phyloP scores from a whole-genome alignment of 495 filamentous ascomycete genomes.

The Xylaria sp. region DNA sequence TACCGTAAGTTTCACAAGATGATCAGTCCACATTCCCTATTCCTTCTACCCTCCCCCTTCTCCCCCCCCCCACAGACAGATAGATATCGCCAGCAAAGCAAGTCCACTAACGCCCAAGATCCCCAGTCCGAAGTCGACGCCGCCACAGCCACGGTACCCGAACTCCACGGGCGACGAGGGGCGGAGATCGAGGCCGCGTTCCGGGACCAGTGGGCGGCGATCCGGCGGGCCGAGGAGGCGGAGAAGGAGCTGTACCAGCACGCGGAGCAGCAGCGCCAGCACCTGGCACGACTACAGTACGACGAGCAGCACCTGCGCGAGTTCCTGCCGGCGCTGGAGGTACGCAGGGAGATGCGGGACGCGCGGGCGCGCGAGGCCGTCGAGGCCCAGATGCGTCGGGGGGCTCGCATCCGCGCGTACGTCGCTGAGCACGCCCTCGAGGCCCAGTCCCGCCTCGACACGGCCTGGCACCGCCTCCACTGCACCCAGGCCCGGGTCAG shows the following conservation, averaged over 20 bases:
- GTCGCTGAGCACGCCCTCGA: constrained; percentile 23
- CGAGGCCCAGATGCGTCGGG: background rate
- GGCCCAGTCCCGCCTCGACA: constrained; percentile 22
- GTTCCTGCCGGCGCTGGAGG: constrained; percentile 21
- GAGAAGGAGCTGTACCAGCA: constrained; percentile 6
- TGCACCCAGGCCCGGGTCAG: constrained; percentile 2
- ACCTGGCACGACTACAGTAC: constrained; percentile 8
- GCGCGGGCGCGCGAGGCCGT: background rate
- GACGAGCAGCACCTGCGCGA: background rate
- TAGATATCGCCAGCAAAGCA: background rate
- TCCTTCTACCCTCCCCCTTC: background rate
- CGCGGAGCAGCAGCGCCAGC: background rate
- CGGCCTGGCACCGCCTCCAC: constrained; percentile 11
- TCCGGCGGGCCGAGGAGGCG: background rate
- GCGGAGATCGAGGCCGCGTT: constrained; percentile 4
- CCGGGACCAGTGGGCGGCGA: constrained; percentile 11
- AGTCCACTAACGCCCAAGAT: background rate
- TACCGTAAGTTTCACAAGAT: constrained; percentile 5
- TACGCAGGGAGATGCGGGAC: constrained; percentile 23
- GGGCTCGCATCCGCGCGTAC: background rate
- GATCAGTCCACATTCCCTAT: background rate
- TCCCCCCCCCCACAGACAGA: background rate
- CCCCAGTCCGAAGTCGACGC: constrained; percentile 16
- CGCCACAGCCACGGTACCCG: background rate
- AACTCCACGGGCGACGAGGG: background rate